A percentile compares a stretch with the other conserved stretches of the same genome.
These are phyloP conservation scores for Nigrospora sphaerica DNA, from an alignment of 2,329 filamentous ascomycete genomes.

Conservation along the genomic window DNA sequence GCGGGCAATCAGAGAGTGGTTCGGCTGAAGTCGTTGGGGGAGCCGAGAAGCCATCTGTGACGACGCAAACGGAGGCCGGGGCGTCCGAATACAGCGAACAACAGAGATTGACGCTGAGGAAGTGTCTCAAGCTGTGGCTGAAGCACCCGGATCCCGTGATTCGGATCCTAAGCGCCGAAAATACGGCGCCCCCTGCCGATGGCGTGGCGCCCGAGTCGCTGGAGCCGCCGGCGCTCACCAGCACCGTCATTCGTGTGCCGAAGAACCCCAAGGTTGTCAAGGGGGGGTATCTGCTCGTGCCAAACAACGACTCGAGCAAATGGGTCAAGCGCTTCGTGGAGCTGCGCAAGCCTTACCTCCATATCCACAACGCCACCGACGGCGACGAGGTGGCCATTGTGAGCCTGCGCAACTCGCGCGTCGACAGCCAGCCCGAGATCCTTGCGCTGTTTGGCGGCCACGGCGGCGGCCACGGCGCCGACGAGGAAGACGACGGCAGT, in stretches of 20 bases:
- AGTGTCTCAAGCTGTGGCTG: constrained; percentile 59
- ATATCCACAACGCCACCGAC: constrained; percentile 77
- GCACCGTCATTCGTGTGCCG: constrained; percentile 67
- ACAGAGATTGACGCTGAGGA: constrained; percentile 41
- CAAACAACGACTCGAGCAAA: constrained; percentile 70
- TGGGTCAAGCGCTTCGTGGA: constrained; percentile 95
- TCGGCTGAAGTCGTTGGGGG: constrained; percentile 7
- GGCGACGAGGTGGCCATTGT: constrained; percentile 89
- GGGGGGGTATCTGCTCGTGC: constrained; percentile 79
- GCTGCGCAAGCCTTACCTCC: constrained; percentile 82
- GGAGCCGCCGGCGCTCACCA: constrained; percentile 58
- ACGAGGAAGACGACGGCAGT: constrained; percentile 9
- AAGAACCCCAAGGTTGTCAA: constrained; percentile 81
- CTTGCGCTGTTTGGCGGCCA: constrained; percentile 56
- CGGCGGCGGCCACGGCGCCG: constrained; percentile 8
- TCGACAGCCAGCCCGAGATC: constrained; percentile 87
- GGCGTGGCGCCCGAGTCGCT: constrained; percentile 44
- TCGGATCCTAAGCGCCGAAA: constrained; percentile 49
- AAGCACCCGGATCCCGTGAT: constrained; percentile 49
- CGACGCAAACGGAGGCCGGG: too few relatives aligned
- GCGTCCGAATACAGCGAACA: constrained; percentile 35
- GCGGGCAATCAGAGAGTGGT: constrained; percentile 9
- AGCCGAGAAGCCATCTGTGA: constrained; percentile 5
- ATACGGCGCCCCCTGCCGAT: constrained; percentile 63
- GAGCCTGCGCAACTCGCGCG: constrained; percentile 79